Base-by-base conservation (phyloP, 1,284 basidiomycete species). In the Megacollybia platyphylla region DNA sequence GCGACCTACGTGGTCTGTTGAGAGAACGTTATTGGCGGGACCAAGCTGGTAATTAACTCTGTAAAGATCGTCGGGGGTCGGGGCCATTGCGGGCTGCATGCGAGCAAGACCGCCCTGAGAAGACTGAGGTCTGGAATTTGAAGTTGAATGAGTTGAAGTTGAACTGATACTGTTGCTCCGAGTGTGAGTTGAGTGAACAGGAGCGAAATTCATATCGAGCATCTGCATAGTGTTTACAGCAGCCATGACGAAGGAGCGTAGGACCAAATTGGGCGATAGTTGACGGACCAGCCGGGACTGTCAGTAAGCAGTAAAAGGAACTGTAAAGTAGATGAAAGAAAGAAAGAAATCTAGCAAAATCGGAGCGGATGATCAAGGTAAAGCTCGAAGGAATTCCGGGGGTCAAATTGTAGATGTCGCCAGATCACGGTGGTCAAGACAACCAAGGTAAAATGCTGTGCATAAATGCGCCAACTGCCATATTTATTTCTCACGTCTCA, bases 141-240 rank as follows among this genome's bases (percentile, higher is more conserved):
- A 40, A 11, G 36, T 73, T 2, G 79, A 79, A 54, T 76, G 75
- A 43, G 78, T 74, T 45, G 78, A 80, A 43, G 73, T 68, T 41
- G 82, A 85, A 37, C 82, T 82, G 56, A 82, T 71, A 17, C 84
- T 87, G 58, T 70, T 75, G 39, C 84, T 85, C 57, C 83, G 75
- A 32, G 84, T 84, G 58, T 83, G 82, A 48, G 65, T 64, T 54
- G 71, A 68, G 49, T 69, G 72, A 46, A 69, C 59, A 40, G 76
- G 75, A 43, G 81, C 62, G 59, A 82, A 83, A 58, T 84, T 80
- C 62, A 83, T 72, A 49, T 78, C 70, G 53, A 77, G 64, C 68
- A 82, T 77, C 60, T 77, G 67, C 58, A 83, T 80, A 51, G 81
- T 68, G 62, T 80, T 82, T 60, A 82, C 73, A 55, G 79, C 20